phyloP scores from a whole-genome alignment of 768 basidiomycete species.

The Tylopilus sp. region DNA sequence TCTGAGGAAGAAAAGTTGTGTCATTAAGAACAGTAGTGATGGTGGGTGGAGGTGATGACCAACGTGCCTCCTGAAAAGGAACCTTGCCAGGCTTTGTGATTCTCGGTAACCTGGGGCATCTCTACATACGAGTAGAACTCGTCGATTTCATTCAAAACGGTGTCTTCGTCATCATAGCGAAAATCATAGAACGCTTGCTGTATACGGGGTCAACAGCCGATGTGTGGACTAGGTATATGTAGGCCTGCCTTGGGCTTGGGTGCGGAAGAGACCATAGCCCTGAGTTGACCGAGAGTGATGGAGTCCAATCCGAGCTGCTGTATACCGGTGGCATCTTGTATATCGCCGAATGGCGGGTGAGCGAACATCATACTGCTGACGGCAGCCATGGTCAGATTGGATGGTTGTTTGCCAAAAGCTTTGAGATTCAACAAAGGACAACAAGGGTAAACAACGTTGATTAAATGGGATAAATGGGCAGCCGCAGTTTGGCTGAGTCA shows the following conservation, averaged over 20 bases:
- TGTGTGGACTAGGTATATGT: conserved; percentile 4
- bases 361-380: conserved; percentile 34
- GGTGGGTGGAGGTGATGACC: not conserved
- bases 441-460: conserved; percentile 15
- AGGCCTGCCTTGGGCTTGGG: conserved; percentile 71
- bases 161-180: conserved; percentile 94
- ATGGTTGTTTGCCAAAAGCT: conserved; percentile 24
- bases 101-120: conserved; percentile 86
- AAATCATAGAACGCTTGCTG: conserved; percentile 90
- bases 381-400: not conserved
- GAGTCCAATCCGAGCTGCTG: conserved; percentile 57
- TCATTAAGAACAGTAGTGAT: not conserved
- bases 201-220: conserved; percentile 21
- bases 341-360: conserved; percentile 25
- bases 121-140: conserved; percentile 98
- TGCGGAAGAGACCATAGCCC: conserved; percentile 62
- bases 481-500: conserved; percentile 11
- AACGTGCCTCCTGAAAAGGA: conserved; percentile 72
- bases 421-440: conserved; percentile 24
- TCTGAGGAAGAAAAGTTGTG: conserved; percentile 39
- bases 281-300: conserved; percentile 79
- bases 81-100: conserved; percentile 83
- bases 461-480: not conserved
- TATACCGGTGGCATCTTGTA: conserved; percentile 29
- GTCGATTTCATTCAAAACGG: conserved; percentile 92